A percentile compares a stretch with the other conserved stretches of the same genome.
These are phyloP conservation scores for Ceratopteris richardii DNA, from an alignment of 75 land plant genomes.

Conservation along the genomic window DNA sequence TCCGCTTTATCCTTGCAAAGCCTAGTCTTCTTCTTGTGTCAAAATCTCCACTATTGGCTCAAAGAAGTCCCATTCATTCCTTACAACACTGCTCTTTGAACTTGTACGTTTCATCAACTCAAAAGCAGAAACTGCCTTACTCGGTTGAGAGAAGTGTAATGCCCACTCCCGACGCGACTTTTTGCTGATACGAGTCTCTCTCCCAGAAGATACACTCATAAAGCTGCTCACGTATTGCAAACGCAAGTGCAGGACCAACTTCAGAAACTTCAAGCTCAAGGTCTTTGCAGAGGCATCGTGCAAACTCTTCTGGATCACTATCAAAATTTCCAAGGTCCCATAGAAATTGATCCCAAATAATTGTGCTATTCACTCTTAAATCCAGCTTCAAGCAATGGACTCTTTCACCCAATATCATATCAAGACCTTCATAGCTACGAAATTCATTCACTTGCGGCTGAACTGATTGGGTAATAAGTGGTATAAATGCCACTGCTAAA, in stretches of 20 bases:
- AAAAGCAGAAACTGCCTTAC: conserved; percentile 43
- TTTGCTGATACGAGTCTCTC: conserved; percentile 69
- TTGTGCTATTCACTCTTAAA: conserved; percentile 66
- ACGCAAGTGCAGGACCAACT: conserved; percentile 86
- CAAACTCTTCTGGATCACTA: conserved; percentile 91
- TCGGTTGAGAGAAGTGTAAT: conserved; percentile 36
- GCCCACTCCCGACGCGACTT: conserved; percentile 57
- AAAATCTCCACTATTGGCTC: conserved; percentile 78
- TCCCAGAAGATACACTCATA: conserved; percentile 70
- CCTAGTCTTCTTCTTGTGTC: conserved; percentile 67
- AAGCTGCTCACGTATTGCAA: conserved; percentile 86
- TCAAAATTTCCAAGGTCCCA: conserved; percentile 88
- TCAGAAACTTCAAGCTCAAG: conserved; percentile 73
- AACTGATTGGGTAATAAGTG: conserved; percentile 69
- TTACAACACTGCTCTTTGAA: conserved; percentile 53
- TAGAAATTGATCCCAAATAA: conserved; percentile 78
- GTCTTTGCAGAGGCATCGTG: conserved; percentile 71
- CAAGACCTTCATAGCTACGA: conserved; percentile 77
- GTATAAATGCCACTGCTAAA: conserved; percentile 53
- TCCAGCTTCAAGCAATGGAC: conserved; percentile 81
- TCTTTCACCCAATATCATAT: conserved; percentile 70
- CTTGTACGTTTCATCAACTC: conserved; percentile 67
- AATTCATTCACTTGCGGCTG: conserved; percentile 80
- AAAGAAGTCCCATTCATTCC: conserved; percentile 79
- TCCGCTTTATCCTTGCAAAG: conserved; percentile 35